phyloP scores from a whole-genome alignment of 2,329 filamentous ascomycete genomes.

The Penicillium thymicola region DNA sequence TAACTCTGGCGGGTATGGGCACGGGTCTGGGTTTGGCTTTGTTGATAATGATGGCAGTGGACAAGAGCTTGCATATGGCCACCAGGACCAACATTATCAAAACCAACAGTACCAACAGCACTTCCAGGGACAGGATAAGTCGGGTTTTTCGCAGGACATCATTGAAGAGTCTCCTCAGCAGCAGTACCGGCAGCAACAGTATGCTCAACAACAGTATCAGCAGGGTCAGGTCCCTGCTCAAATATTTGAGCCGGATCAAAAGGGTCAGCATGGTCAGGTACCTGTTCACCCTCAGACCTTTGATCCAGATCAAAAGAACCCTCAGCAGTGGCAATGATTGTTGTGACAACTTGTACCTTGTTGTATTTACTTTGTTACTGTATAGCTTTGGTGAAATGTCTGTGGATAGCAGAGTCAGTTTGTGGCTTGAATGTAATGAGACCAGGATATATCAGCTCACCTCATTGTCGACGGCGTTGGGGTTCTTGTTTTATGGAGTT shows the following conservation, averaged over 20 bases:
- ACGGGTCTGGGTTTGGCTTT: slow-evolving; percentile 24
- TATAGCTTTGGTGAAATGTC: background rate
- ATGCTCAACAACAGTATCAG: background rate
- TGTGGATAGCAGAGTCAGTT: background rate
- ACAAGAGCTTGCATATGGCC: slow-evolving; percentile 21
- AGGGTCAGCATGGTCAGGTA: background rate
- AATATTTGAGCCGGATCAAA: background rate
- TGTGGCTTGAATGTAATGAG: background rate
- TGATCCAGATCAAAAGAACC: slow-evolving; percentile 7
- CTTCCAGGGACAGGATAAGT: slow-evolving; percentile 4
- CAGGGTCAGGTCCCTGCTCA: background rate
- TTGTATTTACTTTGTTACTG: background rate
- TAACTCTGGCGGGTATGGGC: slow-evolving; percentile 10
- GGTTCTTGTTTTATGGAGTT: background rate
- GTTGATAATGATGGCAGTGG: slow-evolving; percentile 29
- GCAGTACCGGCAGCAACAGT: background rate
- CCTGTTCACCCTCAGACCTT: background rate
- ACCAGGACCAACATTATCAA: slow-evolving; percentile 4
- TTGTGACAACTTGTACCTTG: background rate
- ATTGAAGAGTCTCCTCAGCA: slow-evolving; percentile 2
- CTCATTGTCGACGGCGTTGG: slow-evolving; percentile 6
- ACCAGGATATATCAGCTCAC: background rate
- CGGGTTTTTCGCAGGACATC: slow-evolving; percentile 8
- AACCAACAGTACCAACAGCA: slow-evolving; percentile 6
- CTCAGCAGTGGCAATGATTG: background rate